Conservation (phyloP, 257 asterid genomes). For the Primulina tabacum region DNA sequence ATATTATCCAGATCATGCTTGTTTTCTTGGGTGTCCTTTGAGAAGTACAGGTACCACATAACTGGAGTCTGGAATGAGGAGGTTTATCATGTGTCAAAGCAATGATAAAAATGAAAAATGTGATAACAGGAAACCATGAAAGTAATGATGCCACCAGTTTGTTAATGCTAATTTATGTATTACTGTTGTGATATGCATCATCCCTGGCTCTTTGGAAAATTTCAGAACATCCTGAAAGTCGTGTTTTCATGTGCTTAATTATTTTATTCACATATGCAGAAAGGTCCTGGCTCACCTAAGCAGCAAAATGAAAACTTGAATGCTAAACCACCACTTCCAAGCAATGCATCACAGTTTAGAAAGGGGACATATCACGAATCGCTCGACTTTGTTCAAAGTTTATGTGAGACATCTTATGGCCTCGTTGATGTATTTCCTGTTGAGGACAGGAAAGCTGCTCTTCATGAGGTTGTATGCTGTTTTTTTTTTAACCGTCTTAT, state of each 20-base stretch:
- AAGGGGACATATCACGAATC: conserved; percentile 96
- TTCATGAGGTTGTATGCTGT: conserved; percentile 64
- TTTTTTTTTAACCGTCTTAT: conserved; percentile 10
- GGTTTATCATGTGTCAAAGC: background rate
- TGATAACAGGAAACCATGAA: background rate
- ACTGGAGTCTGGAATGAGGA: background rate
- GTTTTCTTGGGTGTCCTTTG: background rate
- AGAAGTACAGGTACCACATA: background rate
- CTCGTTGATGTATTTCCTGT: conserved; percentile 93
- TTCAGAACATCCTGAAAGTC: background rate
- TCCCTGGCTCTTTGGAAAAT: background rate
- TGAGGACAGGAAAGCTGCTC: conserved; percentile 91
- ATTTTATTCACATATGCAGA: conserved; percentile 34
- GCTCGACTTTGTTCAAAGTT: conserved; percentile 84
- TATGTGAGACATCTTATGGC: conserved; percentile 92
- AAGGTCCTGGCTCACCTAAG: conserved; percentile 73
- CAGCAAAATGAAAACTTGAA: conserved; percentile 54
- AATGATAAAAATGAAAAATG: background rate
- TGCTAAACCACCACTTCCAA: conserved; percentile 94
- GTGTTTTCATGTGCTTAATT: background rate
- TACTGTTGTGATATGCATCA: background rate
- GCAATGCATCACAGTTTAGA: conserved; percentile 70
- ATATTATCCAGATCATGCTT: no score
- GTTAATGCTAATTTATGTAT: background rate
- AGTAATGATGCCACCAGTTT: background rate